Percentiles rank a stretch among this genome's conserved stretches.
Conservation (phyloP, 257 asterid species). For the Haberlea rhodopensis region DNA sequence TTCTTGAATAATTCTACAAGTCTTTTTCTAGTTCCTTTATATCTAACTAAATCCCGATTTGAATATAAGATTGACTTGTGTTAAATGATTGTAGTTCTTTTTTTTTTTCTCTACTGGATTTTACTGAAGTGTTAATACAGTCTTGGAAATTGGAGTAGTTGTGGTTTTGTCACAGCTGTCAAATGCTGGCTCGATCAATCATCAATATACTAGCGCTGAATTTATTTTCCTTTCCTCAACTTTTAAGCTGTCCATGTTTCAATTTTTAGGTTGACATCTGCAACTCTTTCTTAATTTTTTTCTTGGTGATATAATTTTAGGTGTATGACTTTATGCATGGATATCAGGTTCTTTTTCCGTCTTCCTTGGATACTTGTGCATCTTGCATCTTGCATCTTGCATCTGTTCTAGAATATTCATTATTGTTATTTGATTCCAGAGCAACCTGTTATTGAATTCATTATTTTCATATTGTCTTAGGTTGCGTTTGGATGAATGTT, state of each 20-base stretch:
- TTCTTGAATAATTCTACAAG: not conserved
- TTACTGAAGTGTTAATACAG: not conserved
- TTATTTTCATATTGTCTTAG: conserved; percentile 4
- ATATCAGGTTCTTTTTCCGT: not conserved
- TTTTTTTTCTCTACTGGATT: not conserved
- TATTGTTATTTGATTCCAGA: not conserved
- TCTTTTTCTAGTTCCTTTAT: conserved; percentile 5
- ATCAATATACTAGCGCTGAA: conserved; percentile 18
- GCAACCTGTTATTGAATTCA: conserved; percentile 1
- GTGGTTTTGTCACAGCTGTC: conserved; percentile 1
- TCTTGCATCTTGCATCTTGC: no score
- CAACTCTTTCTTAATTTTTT: not conserved
- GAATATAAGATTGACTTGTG: conserved; percentile 3
- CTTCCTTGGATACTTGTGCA: not conserved
- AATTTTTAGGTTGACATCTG: conserved; percentile 11
- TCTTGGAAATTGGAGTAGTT: conserved; percentile 14
- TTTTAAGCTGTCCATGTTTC: not conserved
- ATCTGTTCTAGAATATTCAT: not conserved
- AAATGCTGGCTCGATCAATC: conserved; percentile 13
- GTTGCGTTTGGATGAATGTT: no score
- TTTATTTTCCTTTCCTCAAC: not conserved
- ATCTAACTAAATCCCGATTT: not conserved
- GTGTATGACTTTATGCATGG: no score
- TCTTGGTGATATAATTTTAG: not conserved
- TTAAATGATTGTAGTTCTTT: not conserved